A percentile compares a stretch with the other conserved stretches of the same genome.
phyloP scores from a whole-genome alignment of 2,329 filamentous ascomycete genomes.

The Sclerotinia subarctica region DNA sequence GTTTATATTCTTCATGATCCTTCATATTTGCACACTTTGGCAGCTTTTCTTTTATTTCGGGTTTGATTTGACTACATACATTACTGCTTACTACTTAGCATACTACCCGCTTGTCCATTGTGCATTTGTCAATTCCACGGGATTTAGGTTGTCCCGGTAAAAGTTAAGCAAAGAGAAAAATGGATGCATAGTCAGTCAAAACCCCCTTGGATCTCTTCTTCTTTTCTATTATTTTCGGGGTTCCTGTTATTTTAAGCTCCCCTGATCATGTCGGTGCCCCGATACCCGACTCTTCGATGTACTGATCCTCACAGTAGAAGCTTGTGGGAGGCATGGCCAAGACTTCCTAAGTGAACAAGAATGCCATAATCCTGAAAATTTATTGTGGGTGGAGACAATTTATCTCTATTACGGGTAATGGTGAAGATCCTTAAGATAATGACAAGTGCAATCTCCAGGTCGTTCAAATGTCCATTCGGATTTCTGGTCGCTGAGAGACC shows the following conservation, averaged over 20 bases:
- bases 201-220: background rate
- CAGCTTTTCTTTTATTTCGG: background rate
- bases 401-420: too few species aligned
- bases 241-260: rapidly evolving
- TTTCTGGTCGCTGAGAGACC: background rate
- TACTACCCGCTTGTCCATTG: too few species aligned
- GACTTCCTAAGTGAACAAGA: too few species aligned
- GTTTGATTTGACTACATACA: rapidly evolving
- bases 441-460: background rate
- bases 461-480: background rate
- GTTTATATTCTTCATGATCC: background rate
- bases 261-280: too few species aligned
- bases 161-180: background rate
- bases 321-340: background rate
- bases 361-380: too few species aligned
- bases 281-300: background rate
- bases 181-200: too few species aligned
- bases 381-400: too few species aligned
- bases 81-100: too few species aligned
- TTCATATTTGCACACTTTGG: background rate
- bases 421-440: background rate
- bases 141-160: background rate
- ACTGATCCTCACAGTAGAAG: background rate
- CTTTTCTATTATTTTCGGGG: background rate
- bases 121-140: background rate